Evolutionary conservation across 768 basidiomycete genomes (phyloP), one percentile per base, ranked within the genome.

Genomic region (Asterophora parasitica): DNA sequence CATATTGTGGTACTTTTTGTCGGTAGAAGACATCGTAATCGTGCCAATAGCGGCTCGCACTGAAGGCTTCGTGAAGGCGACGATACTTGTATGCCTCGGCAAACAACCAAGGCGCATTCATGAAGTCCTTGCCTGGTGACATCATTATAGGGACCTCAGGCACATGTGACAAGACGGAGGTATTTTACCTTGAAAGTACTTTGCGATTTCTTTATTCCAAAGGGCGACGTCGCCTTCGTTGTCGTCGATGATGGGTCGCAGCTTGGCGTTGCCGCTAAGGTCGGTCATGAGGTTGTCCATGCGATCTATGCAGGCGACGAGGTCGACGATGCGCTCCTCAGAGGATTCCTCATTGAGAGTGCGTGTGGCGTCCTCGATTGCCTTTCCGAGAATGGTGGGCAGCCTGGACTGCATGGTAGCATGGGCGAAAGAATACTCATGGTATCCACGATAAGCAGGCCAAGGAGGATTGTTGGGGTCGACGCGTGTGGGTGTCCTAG

Each of bases 131-230:
- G 26, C 87, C 88, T 83, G 52, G 23, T 42, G 13, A 50, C 20
- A 44, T 35, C 17, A 48, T 46, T 4, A 51, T 7, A 9, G 9
- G 36, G 23, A 1, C 2, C 11, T 46, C 19, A 37, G 16, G 42
- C 28, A 38, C 20, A 19, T 9, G 32, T 16, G 44, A 20, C 7
- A 27, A 35, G 60, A 50, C 57, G 65, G 60, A n/a, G 23, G 23
- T 23, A 23, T 23, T n/a, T 23, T 58, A 81, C 89, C 90, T 69
- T 92, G 84, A 70, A 96, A 96, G 65, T 80, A 96, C 62, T 90
- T 92, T 35, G 91, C 91, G 39, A 95, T 94, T 64, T 92, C 91
- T 63, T 96, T 95, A 70, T 97, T 97, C 94, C 93, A 97, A 7
- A 96, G 75, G 5, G 92, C 85, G 26, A 97, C 87, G 53, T 96